Conservation (phyloP, 2,329 filamentous ascomycete species). For the Trichoderma endophyticum region DNA sequence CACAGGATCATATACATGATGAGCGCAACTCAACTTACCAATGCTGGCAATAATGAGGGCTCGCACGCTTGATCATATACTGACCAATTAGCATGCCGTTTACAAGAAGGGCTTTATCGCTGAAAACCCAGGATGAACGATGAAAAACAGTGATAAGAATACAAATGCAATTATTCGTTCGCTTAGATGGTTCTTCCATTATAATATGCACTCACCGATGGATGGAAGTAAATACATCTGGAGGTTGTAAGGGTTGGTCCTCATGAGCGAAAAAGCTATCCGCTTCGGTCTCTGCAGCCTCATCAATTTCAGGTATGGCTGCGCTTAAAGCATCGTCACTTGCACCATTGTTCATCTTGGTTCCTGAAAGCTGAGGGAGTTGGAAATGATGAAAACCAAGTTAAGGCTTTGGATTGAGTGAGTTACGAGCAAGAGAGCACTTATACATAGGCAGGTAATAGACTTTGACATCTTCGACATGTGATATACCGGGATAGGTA, state of each 20-base stretch:
- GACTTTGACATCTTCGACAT: no score
- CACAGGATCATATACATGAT: neutral
- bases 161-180: neutral
- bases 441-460: no score
- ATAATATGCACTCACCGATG: conserved; percentile 19
- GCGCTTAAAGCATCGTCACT: neutral
- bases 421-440: no score
- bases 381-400: neutral
- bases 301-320: neutral
- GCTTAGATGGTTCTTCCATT: neutral
- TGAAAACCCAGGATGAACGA: no score
- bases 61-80: conserved; percentile 8
- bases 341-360: neutral
- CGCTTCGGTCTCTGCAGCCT: neutral
- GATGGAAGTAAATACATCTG: conserved; percentile 13
- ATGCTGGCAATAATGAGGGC: conserved; percentile 24
- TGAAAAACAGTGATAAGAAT: neutral
- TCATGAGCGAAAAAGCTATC: neutral
- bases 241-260: neutral
- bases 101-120: neutral
- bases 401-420: no score
- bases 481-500: no score
- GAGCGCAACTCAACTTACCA: conserved; percentile 13
- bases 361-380: neutral
- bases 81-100: neutral